A percentile compares a stretch with the other conserved stretches of the same genome.
Evolutionary conservation across 2,329 filamentous ascomycete genomes (phyloP).

Genomic region (Penicillium sp.): DNA sequence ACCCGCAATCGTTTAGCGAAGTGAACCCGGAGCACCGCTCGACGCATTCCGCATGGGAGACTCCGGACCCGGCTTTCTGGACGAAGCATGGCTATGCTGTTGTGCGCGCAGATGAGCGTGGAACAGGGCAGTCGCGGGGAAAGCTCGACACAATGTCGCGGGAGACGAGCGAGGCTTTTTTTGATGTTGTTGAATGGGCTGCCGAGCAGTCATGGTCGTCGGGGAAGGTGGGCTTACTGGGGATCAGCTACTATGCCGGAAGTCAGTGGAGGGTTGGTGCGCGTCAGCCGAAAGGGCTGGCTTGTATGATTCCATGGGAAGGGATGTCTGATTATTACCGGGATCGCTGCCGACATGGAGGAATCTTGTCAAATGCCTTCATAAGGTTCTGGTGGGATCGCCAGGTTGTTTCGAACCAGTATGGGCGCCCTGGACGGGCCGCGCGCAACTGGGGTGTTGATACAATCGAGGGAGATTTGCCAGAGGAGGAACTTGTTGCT

Average conservation of each 20-base stretch:
- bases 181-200: slow-evolving; percentile 59
- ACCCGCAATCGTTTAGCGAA: slow-evolving; percentile 56
- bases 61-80: slow-evolving; percentile 63
- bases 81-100: slow-evolving; percentile 60
- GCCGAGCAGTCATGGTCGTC: slow-evolving; percentile 56
- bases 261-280: slow-evolving; percentile 62
- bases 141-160: slow-evolving; percentile 59
- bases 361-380: slow-evolving; percentile 63
- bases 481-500: slow-evolving; percentile 38
- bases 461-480: slow-evolving; percentile 47
- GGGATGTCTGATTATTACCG: slow-evolving; percentile 62
- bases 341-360: slow-evolving; percentile 65
- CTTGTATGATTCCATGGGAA: slow-evolving; percentile 61
- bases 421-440: slow-evolving; percentile 60
- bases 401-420: slow-evolving; percentile 71
- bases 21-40: slow-evolving; percentile 61
- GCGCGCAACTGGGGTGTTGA: slow-evolving; percentile 59
- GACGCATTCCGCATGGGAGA: slow-evolving; percentile 63
- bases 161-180: slow-evolving; percentile 58
- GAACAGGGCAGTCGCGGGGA: slow-evolving; percentile 58
- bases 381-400: slow-evolving; percentile 71
- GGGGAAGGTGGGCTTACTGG: slow-evolving; percentile 57
- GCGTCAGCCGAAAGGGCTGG: slow-evolving; percentile 55
- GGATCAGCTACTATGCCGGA: slow-evolving; percentile 59
- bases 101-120: slow-evolving; percentile 60